A percentile compares a stretch with the other conserved stretches of the same genome.
Evolutionary conservation across 129 eudicot species (phyloP).

Genomic region (Arctium lappa): DNA sequence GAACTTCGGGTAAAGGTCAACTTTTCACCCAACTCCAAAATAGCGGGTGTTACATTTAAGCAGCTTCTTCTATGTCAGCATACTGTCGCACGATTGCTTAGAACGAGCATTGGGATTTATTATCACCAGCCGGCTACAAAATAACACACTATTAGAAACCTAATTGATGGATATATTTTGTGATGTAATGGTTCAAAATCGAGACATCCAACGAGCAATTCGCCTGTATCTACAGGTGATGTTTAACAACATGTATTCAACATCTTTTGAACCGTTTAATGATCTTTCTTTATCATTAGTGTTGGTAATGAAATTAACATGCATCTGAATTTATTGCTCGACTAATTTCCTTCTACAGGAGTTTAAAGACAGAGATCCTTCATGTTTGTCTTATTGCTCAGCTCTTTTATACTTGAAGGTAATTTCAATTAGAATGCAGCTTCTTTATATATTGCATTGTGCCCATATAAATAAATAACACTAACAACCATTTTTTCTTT

Average conservation of each 20-base stretch:
- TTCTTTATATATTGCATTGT: neutral
- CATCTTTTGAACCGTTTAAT: neutral
- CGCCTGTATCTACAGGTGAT: constrained; percentile 66
- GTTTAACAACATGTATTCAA: neutral
- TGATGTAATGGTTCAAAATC: constrained; percentile 53
- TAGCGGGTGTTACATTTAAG: constrained; percentile 5
- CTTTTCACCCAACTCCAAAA: too few species aligned
- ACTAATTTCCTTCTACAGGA: constrained; percentile 36
- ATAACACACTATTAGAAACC: constrained; percentile 60
- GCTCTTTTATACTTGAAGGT: constrained; percentile 67
- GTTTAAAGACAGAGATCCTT: constrained; percentile 65
- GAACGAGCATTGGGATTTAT: constrained; percentile 63
- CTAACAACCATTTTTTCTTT: neutral
- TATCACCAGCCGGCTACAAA: constrained; percentile 63
- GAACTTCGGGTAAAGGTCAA: too few species aligned
- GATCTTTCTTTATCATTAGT: neutral
- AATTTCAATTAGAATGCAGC: neutral
- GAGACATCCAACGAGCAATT: constrained; percentile 50
- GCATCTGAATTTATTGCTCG: constrained; percentile 5
- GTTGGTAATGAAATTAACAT: neutral
- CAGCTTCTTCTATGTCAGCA: constrained; percentile 67
- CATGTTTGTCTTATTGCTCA: constrained; percentile 67
- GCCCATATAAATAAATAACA: neutral
- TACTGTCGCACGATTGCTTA: constrained; percentile 65
- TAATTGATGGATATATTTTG: constrained; percentile 64